Evolutionary conservation across 352 stramenopile genomes (phyloP), one percentile per base, ranked within the genome.

Genomic region (Phytopythium cucurbitacearum): DNA sequence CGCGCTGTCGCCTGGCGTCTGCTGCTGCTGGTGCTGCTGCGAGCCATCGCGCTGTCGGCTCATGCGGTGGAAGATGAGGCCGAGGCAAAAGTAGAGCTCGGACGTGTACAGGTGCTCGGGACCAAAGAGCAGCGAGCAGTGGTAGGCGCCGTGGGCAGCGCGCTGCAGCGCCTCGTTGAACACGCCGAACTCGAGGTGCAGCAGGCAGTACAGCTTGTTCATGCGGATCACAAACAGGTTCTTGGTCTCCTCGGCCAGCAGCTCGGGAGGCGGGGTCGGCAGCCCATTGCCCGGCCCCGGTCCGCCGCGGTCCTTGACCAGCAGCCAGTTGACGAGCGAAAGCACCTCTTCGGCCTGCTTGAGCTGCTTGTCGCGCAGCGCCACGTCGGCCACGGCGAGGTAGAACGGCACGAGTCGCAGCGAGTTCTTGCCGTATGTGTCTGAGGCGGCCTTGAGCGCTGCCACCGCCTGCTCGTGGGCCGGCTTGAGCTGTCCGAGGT

Each of bases 61-160:
- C 61, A 78, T 76, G 7, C 66, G 66, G 32, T 73, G 64, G 57
- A 91, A 91, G 53, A 71, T 73, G n/a, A 73, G 56, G 7, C 80
- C 80, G 13, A 91, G 67, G 11, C 67, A 83, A 48, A 78, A 91
- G 78, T 88, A 91, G 21, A 91, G 62, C 64, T 87, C 74, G 3
- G 77, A 85, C 9, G 77, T 88, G 59, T 85, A 84, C 41, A 91
- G 51, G 39, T 91, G 75, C 48, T 91, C 77, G 16, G 80, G 80
- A 0, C 80, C 80, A 40, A 89, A 87, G 2, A 88, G 62, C 8
- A 87, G 62, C 40, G 77, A 79, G 51, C 73, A 84, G 53, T 91
- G 80, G 57, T 91, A 89, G 12, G 75, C 73, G 39, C 80, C 80
- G 36, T 91, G 77, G 0, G 77, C 72, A 10, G 73, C 80, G 7